Percentiles rank a stretch among this genome's conserved stretches.
Conservation (phyloP, 345 rosid genomes). For the Excoecaria cochinchinensis region DNA sequence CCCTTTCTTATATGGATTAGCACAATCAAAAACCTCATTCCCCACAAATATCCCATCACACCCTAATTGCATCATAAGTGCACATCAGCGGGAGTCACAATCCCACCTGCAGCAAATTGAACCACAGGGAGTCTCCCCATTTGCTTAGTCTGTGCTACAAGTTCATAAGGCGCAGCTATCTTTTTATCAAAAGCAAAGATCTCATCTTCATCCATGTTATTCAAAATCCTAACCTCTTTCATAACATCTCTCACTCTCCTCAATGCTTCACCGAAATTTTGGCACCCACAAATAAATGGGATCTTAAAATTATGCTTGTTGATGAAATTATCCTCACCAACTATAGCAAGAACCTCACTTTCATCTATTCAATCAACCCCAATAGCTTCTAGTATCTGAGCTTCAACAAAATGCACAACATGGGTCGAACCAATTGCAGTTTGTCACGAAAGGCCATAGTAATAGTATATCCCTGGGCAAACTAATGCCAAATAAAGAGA, state of each 20-base stretch:
- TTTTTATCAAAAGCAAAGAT: slow-evolving; percentile 31
- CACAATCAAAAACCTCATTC: slow-evolving; percentile 28
- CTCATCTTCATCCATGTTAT: slow-evolving; percentile 50
- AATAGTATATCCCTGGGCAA: too few relatives aligned
- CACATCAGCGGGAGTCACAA: slow-evolving; percentile 43
- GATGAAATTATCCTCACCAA: slow-evolving; percentile 40
- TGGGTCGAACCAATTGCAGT: slow-evolving; percentile 32
- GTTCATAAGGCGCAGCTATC: slow-evolving; percentile 35
- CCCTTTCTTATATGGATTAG: slow-evolving; percentile 31
- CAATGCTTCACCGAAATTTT: slow-evolving; percentile 41
- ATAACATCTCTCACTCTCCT: slow-evolving; percentile 48
- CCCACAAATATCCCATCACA: slow-evolving; percentile 43
- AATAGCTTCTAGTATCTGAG: slow-evolving; percentile 35
- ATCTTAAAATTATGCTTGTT: slow-evolving; percentile 48
- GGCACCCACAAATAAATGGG: slow-evolving; percentile 52
- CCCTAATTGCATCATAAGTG: slow-evolving; percentile 44
- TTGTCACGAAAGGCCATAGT: too few relatives aligned
- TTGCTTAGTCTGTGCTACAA: slow-evolving; percentile 37
- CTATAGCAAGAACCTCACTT: slow-evolving; percentile 32
- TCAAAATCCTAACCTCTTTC: slow-evolving; percentile 42
- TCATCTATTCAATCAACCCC: slow-evolving; percentile 41
- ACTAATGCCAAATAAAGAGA: too few relatives aligned
- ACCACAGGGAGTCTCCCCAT: slow-evolving; percentile 39
- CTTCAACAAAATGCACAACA: slow-evolving; percentile 43
- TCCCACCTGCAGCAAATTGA: slow-evolving; percentile 43